Evolutionary conservation across 352 stramenopile species (phyloP), one percentile per base, ranked within the genome.

Genomic region (Hyaloperonospora arabidopsidis): DNA sequence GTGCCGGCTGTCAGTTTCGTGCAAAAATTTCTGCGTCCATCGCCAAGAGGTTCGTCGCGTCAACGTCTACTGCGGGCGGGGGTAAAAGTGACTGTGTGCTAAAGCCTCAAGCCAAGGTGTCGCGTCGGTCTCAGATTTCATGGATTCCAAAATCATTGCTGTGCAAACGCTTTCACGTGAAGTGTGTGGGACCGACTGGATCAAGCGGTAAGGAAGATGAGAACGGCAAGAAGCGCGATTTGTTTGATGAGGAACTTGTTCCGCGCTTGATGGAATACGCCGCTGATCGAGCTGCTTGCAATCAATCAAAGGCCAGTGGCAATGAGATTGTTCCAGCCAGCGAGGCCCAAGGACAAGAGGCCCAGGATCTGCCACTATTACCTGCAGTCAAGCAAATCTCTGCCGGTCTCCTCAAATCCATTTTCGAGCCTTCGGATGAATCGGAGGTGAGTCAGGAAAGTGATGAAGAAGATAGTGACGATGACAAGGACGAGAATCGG

Each of bases 91-190:
- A 54, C 17, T 15, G 13, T 35, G 18, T 17, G 49, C n/a, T 0
- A 19, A 15, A 57, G 7, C 8, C 38, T 17, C 51, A 35, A 34
- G 29, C 34, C 10, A 84, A 87, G 54, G 49, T 58, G 8, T 87
- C 78, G 15, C 60, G 66, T 36, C 73, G 81, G 10, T 80, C 65
- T 2, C 63, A 86, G 56, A 69, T 53, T 48, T 23, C 57, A 10
- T 94, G 81, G 79, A 71, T 85, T 21, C 84, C 84, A 4, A 79
- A 76, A 25, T 61, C 69, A 8, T 44, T 94, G 18, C 65, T 94
- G 0, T 92, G 84, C 61, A 94, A 94, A 56, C 84, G 84, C 5
- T 94, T 91, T 52, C 79, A 74, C 35, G 72, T 89, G 1, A 86
- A 88, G 34, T 88, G 79, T 40, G 57, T 15, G n/a, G 66, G 67